Base-by-base conservation (phyloP, 1,284 basidiomycete species). In the Porogramme epimiltina region DNA sequence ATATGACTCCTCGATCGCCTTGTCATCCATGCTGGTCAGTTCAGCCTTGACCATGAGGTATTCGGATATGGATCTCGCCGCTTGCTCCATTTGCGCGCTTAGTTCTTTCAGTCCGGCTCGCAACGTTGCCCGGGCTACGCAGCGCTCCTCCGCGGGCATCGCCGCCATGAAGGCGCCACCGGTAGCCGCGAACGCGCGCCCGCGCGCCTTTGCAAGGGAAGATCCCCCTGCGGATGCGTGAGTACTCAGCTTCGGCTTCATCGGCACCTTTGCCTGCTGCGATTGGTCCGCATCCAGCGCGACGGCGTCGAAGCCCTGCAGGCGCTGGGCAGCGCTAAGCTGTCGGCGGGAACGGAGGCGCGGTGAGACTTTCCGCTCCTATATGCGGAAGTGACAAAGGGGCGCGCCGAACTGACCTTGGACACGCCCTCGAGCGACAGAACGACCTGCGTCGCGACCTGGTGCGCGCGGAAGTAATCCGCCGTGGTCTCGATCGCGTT, bases 401-500 rank as follows among this genome's bases (percentile, higher is more conserved):
- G 25, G 15, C 34, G 34, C 9, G 13, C 34, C 34, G 16, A 16
- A 47, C 54, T 54, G 24, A 56, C 57, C 15, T 16, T 42, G 16
- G 42, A 25, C 24, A 66, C 42, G 37, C 75, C 69, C 6, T 68
- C 67, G 16, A 74, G 74, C 45, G 81, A 65, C 38, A 81, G 48
- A 33, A 70, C 72, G 3, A 75, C 74, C 52, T 68, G 36, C 25
- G 45, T 31, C 19, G 45, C 66, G 57, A 80, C 61, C 3, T 70
- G 56, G 51, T 78, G 70, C 37, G 66, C 63, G 39, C 62, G 70
- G 64, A 82, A 76, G 60, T 78, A 82, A 22, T 70, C 70, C 26
- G 74, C 64, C 33, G 75, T 78, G 1, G 75, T 67, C 52, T 79
- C 78, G 22, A 84, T 76, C 11, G 49, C 41, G n/a, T 70, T 63